Evolutionary conservation across 768 basidiomycete species (phyloP).

Genomic region (Amanita rimosa): DNA sequence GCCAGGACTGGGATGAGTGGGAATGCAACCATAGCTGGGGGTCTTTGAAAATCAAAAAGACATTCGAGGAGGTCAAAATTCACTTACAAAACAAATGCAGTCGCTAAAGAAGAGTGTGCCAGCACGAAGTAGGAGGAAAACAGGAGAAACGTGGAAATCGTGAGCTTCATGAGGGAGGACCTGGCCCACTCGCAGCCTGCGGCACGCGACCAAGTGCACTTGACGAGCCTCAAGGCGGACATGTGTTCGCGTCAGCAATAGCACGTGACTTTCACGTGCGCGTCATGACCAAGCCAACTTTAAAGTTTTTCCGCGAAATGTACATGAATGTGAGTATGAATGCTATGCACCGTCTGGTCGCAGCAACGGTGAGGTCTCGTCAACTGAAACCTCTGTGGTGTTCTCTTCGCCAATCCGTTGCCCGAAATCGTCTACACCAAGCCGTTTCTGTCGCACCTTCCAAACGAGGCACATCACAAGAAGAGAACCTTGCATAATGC

Average conservation of each 20-base stretch:
- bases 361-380: neutral
- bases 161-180: neutral
- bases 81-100: constrained; percentile 3
- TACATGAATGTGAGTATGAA: no score
- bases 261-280: constrained; percentile 1
- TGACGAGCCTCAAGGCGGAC: constrained; percentile 3
- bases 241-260: constrained; percentile 4
- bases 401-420: constrained; percentile 20
- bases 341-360: neutral
- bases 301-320: no score
- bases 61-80: neutral
- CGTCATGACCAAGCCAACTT: no score
- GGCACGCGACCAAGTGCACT: no score
- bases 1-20: constrained; percentile 4
- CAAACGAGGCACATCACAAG: constrained; percentile 80
- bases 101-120: constrained; percentile 1
- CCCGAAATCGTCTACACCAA: constrained; percentile 88
- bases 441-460: constrained; percentile 64
- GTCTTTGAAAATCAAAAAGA: neutral
- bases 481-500: constrained; percentile 72
- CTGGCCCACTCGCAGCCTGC: neutral
- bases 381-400: neutral
- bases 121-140: constrained; percentile 4
- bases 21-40: constrained; percentile 4
- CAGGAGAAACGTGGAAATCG: neutral